These are phyloP conservation scores for Lichtheimia ramosa DNA, from an alignment of 371 early-diverging fungal genomes.

Conservation along the genomic window DNA sequence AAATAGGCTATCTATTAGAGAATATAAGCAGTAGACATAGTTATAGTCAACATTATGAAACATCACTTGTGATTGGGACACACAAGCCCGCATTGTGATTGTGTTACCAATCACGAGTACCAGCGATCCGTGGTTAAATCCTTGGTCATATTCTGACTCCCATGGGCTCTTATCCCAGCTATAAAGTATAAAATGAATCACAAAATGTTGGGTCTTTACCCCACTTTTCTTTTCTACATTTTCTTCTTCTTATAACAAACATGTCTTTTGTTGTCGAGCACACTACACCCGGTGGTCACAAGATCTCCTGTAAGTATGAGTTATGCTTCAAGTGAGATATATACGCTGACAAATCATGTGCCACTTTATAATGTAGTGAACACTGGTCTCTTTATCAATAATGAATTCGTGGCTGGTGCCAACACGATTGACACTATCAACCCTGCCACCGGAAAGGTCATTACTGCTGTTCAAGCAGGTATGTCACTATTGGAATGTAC, in stretches of 20 bases:
- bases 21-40: too few species aligned
- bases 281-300: slow-evolving; percentile 35
- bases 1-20: too few species aligned
- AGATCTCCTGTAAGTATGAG: slow-evolving; percentile 32
- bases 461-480: slow-evolving; percentile 44
- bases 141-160: not conserved
- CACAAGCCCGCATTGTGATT: too few species aligned
- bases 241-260: not conserved
- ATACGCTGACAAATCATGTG: not conserved
- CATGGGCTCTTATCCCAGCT: not conserved
- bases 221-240: not conserved
- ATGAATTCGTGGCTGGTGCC: slow-evolving; percentile 50
- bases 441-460: slow-evolving; percentile 41
- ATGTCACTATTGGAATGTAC: not conserved
- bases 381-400: slow-evolving; percentile 59
- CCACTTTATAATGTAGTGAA: slow-evolving; percentile 25
- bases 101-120: too few species aligned
- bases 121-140: too few species aligned
- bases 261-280: slow-evolving; percentile 24
- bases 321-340: not conserved
- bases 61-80: too few species aligned
- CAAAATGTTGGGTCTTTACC: too few species aligned
- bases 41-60: too few species aligned
- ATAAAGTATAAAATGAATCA: not conserved
- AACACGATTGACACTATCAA: slow-evolving; percentile 49